Percentiles rank a stretch among this genome's conserved stretches.
phyloP scores from a whole-genome alignment of 495 filamentous ascomycete species.

The Poronia punctata region DNA sequence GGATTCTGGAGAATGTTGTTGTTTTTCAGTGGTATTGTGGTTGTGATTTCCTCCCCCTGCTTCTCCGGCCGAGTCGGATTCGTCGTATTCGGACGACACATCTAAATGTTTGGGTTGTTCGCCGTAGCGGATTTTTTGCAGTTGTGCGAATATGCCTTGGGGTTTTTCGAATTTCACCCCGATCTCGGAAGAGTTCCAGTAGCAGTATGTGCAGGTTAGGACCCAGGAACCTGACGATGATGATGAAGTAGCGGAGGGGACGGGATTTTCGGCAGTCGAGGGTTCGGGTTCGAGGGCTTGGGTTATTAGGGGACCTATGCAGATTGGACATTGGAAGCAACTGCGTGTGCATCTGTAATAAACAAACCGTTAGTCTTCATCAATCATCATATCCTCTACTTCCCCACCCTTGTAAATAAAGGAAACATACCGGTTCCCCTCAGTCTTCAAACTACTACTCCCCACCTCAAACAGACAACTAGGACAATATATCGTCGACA shows the following conservation, averaged over 20 bases:
- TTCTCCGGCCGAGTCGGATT: conserved; percentile 12
- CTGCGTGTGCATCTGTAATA: conserved; percentile 76
- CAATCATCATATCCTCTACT: neutral
- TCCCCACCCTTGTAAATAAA: too few relatives aligned
- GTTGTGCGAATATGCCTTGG: conserved; percentile 74
- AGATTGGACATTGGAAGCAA: conserved; percentile 90
- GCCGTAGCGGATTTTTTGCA: conserved; percentile 54
- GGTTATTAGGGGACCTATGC: conserved; percentile 71
- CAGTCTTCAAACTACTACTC: conserved; percentile 78
- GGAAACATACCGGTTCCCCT: conserved; percentile 77
- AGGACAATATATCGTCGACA: conserved; percentile 92
- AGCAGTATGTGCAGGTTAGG: conserved; percentile 79
- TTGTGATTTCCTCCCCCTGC: too few relatives aligned
- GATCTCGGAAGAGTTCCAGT: conserved; percentile 84
- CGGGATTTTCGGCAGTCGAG: conserved; percentile 33
- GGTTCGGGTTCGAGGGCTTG: conserved; percentile 54
- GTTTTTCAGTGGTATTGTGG: too few relatives aligned
- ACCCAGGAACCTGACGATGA: conserved; percentile 58
- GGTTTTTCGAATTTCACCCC: conserved; percentile 85
- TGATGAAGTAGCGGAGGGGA: conserved; percentile 14
- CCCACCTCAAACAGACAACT: conserved; percentile 93
- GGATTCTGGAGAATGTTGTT: too few relatives aligned
- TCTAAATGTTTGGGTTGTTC: conserved; percentile 36
- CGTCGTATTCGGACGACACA: too few relatives aligned
- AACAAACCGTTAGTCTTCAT: neutral